Base-by-base conservation (phyloP, 176 grass and related monocot genomes). In the Thinopyrum elongatum region DNA sequence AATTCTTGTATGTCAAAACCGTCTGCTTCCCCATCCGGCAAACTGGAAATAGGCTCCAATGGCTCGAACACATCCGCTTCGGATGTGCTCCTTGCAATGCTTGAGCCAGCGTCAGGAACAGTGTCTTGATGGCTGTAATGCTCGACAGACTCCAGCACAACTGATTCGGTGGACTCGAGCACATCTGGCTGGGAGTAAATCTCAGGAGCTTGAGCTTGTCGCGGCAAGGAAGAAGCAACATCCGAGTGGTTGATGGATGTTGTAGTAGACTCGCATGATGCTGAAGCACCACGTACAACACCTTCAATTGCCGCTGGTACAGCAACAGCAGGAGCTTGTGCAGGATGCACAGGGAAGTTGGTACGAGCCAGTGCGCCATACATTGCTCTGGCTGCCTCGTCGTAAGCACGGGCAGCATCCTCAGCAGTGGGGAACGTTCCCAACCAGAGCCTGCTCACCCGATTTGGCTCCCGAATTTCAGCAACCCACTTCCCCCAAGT, bases 401-500 rank as follows among this genome's bases (percentile, higher is more conserved):
- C 97, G 58, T 99, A 99, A 70, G 97, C 97, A 39, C 53, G 62
- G 19, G 97, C 97, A 26, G 94, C 97, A 84, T 57, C 82, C 15
- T 82, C 38, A 0, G 92, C 92, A 16, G 90, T 96, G 7, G 94
- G 90, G 34, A 92, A 99, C 10, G 97, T 96, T 23, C 97, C 97
- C 19, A 99, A 62, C 97, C 94, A 99, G 22, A 99, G 92, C n/a
- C 94, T 91, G 67, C 72, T 91, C 29, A 86, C 61, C 7, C 76
- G 82, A 28, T 95, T 91, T 2, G 97, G 97, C 70, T 99, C 97
- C 21, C 92, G 82, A 33, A 99, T 99, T 85, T 96, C 97, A 62
- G 97, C 92, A 33, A 99, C 97, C 97, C 97, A 99, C 58, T 99
- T 99, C 7, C 97, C 97, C 94, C 94, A 99, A 7, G 91, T 93